phyloP scores from a whole-genome alignment of 192 early-diverging fungal genomes.

The Pilaira anomala region DNA sequence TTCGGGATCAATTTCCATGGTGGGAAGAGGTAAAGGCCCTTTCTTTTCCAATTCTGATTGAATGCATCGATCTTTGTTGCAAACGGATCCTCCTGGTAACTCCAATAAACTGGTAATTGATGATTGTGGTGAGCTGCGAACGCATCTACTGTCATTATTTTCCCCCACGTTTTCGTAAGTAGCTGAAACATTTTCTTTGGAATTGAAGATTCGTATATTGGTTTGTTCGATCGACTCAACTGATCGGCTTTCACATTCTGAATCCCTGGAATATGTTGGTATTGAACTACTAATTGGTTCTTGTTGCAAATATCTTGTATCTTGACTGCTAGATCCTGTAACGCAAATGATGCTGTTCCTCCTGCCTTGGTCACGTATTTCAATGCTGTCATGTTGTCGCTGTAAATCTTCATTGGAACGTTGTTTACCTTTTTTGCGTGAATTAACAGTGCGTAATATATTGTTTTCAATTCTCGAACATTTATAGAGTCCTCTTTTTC shows the following conservation, averaged over 20 bases:
- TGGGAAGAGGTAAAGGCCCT: conserved; percentile 5
- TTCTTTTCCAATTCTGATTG: conserved; percentile 9
- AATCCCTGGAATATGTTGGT: conserved; percentile 16
- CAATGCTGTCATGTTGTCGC: conserved; percentile 14
- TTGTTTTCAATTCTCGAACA: conserved; percentile 8
- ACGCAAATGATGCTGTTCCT: conserved; percentile 1
- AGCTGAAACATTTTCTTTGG: neutral
- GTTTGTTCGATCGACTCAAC: neutral
- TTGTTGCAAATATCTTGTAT: conserved; percentile 6
- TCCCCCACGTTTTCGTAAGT: neutral
- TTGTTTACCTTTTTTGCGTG: conserved; percentile 5
- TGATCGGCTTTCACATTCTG: conserved; percentile 8
- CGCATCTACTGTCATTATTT: neutral
- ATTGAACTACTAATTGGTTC: neutral
- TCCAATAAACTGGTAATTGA: conserved; percentile 10
- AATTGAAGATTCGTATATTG: conserved; percentile 12
- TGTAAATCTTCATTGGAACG: neutral
- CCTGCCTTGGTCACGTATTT: conserved; percentile 17
- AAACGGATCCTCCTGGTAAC: neutral
- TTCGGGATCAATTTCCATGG: conserved; percentile 12
- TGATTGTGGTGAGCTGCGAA: conserved; percentile 12
- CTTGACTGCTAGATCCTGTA: conserved; percentile 13
- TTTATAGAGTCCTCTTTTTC: conserved; percentile 13
- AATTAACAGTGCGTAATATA: neutral
- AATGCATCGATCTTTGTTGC: conserved; percentile 8